Evolutionary conservation across 2,329 filamentous ascomycete genomes (phyloP).

Genomic region (Nemania sp.): DNA sequence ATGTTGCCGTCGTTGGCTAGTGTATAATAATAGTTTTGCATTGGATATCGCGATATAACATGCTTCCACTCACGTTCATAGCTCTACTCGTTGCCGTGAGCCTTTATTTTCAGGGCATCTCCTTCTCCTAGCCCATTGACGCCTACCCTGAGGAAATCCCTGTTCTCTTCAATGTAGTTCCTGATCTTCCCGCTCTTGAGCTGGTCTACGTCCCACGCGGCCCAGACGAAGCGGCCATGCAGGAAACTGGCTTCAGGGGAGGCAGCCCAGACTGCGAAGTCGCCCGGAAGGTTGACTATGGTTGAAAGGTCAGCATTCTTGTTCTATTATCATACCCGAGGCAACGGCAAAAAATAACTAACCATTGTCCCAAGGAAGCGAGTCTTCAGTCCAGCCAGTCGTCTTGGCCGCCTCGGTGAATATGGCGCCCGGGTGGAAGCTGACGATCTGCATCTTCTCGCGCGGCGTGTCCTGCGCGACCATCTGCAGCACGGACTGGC

Average conservation of each 20-base stretch:
- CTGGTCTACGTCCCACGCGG: slow-evolving; percentile 48
- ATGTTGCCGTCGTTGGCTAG: background rate
- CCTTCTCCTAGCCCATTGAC: slow-evolving; percentile 24
- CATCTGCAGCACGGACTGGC: slow-evolving; percentile 43
- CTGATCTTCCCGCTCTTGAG: slow-evolving; percentile 34
- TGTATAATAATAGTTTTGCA: slow-evolving; percentile 7
- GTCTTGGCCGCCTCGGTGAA: slow-evolving; percentile 38
- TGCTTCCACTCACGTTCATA: background rate
- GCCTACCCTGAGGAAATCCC: slow-evolving; percentile 30
- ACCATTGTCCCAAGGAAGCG: slow-evolving; percentile 38
- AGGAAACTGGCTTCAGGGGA: slow-evolving; percentile 44
- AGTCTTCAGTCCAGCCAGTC: slow-evolving; percentile 30
- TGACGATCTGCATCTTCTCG: slow-evolving; percentile 44
- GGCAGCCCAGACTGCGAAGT: slow-evolving; percentile 46
- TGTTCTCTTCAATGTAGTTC: slow-evolving; percentile 34
- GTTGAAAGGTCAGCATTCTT: background rate
- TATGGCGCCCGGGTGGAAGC: slow-evolving; percentile 46
- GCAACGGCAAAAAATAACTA: slow-evolving; percentile 16
- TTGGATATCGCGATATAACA: background rate
- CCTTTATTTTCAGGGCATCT: background rate
- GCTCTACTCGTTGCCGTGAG: background rate
- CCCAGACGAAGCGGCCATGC: slow-evolving; percentile 44
- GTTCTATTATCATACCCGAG: too few species aligned
- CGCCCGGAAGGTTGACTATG: slow-evolving; percentile 38
- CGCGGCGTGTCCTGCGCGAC: slow-evolving; percentile 42